These are phyloP conservation scores for Excoecaria cochinchinensis DNA, from an alignment of 345 rosid species.

Conservation along the genomic window DNA sequence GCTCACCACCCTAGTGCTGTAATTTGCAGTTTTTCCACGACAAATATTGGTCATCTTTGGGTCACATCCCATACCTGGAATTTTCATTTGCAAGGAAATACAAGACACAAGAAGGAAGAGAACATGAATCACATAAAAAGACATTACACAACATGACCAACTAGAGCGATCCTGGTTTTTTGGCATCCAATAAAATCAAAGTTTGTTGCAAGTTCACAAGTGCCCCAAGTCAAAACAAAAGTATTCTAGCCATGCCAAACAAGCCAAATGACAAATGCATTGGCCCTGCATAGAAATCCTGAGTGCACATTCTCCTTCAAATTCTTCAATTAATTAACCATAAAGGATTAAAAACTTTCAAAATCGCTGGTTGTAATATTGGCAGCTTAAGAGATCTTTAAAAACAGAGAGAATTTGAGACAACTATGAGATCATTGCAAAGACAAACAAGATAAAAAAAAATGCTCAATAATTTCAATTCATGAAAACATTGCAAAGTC, in stretches of 20 bases:
- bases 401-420: not conserved
- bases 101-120: conserved; percentile 7
- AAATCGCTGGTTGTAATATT: not conserved
- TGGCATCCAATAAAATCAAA: conserved; percentile 6
- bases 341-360: not conserved
- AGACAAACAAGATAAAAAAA: not conserved
- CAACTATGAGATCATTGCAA: not conserved
- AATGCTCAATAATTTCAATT: not conserved
- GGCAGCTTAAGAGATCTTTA: not conserved
- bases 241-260: not conserved
- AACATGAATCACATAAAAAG: too few relatives aligned
- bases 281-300: conserved; percentile 4
- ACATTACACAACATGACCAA: too few relatives aligned
- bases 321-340: not conserved
- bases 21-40: conserved; percentile 49
- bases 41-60: conserved; percentile 32
- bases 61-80: conserved; percentile 43
- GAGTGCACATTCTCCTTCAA: not conserved
- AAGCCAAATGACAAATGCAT: conserved; percentile 13
- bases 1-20: conserved; percentile 45
- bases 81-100: conserved; percentile 2
- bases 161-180: not conserved
- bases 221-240: too few relatives aligned
- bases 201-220: not conserved
- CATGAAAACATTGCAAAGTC: not conserved